Evolutionary conservation across 805 yeast genomes (phyloP).

Genomic region (Metschnikowia cerradonensis): DNA sequence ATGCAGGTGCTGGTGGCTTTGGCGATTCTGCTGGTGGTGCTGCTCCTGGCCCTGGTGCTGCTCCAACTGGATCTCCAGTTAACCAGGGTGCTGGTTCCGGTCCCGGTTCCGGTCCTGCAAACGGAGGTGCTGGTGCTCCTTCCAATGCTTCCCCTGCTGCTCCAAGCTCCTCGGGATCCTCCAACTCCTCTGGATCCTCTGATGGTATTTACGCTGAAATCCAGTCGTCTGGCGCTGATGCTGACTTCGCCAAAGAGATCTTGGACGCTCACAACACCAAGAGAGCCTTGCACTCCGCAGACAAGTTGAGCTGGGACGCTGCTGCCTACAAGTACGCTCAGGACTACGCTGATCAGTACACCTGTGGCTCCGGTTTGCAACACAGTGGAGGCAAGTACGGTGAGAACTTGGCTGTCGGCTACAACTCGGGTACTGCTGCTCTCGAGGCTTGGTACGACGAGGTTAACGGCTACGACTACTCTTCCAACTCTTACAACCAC

Average conservation of each 20-base stretch:
- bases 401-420: slow-evolving; percentile 35
- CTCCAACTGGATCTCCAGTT: neutral
- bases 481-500: slow-evolving; percentile 38
- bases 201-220: slow-evolving; percentile 20
- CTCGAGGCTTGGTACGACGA: slow-evolving; percentile 19
- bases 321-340: slow-evolving; percentile 52
- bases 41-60: neutral
- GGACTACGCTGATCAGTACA: slow-evolving; percentile 42
- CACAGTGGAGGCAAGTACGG: slow-evolving; percentile 19
- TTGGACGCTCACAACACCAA: slow-evolving; percentile 54
- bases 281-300: slow-evolving; percentile 15
- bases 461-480: slow-evolving; percentile 14
- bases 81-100: neutral
- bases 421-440: slow-evolving; percentile 24
- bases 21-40: neutral
- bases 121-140: neutral
- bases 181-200: neutral
- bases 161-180: neutral
- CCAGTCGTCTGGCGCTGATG: slow-evolving; percentile 16
- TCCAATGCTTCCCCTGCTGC: neutral
- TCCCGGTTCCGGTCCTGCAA: neutral
- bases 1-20: neutral
- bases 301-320: slow-evolving; percentile 51
- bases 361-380: slow-evolving; percentile 31
- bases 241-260: slow-evolving; percentile 41